phyloP scores from a whole-genome alignment of 2,329 filamentous ascomycete species.

The Cytospora piceicola region DNA sequence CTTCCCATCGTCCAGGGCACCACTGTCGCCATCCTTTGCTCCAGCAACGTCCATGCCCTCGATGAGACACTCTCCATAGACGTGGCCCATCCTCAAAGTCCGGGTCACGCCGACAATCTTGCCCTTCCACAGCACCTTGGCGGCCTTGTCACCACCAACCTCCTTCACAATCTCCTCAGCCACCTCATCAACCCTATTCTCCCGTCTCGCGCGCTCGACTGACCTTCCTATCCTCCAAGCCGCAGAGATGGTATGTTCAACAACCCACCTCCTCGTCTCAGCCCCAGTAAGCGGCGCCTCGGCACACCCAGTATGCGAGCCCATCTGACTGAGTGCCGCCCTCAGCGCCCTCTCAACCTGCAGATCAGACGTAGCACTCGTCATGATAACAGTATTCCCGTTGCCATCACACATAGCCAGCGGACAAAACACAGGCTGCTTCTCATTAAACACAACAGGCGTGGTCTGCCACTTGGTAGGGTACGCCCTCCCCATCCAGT shows the following conservation, averaged over 20 bases:
- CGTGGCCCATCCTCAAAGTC: constrained; percentile 58
- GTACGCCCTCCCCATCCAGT: constrained; percentile 55
- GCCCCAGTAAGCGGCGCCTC: constrained; percentile 53
- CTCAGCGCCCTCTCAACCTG: constrained; percentile 55
- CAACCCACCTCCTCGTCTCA: constrained; percentile 55
- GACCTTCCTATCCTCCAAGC: constrained; percentile 64
- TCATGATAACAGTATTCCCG: constrained; percentile 55
- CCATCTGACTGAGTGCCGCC: constrained; percentile 59
- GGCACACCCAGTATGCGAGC: constrained; percentile 54
- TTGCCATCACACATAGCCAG: constrained; percentile 56
- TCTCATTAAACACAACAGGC: constrained; percentile 55
- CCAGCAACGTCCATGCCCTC: constrained; percentile 48
- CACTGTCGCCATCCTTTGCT: constrained; percentile 14
- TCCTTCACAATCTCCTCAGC: constrained; percentile 63
- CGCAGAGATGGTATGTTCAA: constrained; percentile 57
- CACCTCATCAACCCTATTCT: constrained; percentile 56
- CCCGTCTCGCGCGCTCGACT: constrained; percentile 54
- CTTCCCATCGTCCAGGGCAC: constrained; percentile 36
- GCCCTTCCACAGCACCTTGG: constrained; percentile 63
- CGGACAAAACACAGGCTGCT: constrained; percentile 49
- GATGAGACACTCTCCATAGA: constrained; percentile 63
- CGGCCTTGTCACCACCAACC: constrained; percentile 56
- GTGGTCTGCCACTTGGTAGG: constrained; percentile 60
- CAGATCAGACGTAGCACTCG: constrained; percentile 49
- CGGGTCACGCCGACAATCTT: constrained; percentile 66